These are phyloP conservation scores for Iodosphaeria phyllophila DNA, from an alignment of 2,329 filamentous ascomycete species.

Conservation along the genomic window DNA sequence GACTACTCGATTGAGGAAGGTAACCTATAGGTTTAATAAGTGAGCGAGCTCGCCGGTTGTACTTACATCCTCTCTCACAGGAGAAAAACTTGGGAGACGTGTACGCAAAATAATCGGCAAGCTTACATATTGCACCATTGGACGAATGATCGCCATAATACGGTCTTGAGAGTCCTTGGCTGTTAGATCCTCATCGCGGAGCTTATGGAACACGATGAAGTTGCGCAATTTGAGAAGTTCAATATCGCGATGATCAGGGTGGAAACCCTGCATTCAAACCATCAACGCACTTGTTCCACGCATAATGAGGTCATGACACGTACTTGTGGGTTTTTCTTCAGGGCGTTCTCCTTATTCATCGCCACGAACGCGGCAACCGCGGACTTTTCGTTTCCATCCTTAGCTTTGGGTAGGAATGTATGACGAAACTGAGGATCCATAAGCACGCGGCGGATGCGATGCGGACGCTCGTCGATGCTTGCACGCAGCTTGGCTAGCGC, in stretches of 20 bases:
- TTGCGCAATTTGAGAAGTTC: constrained; percentile 63
- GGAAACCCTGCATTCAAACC: constrained; percentile 40
- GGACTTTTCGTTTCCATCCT: constrained; percentile 26
- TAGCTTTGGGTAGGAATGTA: constrained; percentile 41
- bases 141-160: constrained; percentile 43
- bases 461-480: constrained; percentile 57
- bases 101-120: background rate
- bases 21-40: constrained; percentile 27
- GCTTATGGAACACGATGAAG: constrained; percentile 51
- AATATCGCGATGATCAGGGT: constrained; percentile 59
- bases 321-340: constrained; percentile 79
- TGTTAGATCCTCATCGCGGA: constrained; percentile 47
- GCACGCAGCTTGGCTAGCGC: constrained; percentile 49
- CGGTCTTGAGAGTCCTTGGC: constrained; percentile 42
- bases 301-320: constrained; percentile 9
- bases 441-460: constrained; percentile 50
- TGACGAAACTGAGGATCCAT: constrained; percentile 38
- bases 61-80: background rate
- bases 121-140: constrained; percentile 66
- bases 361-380: constrained; percentile 51
- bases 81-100: background rate
- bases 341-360: constrained; percentile 51
- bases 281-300: background rate
- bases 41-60: constrained; percentile 2
- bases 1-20: constrained; percentile 52